Base-by-base conservation (phyloP, 805 yeast species). In the Lipomyces sp. region DNA sequence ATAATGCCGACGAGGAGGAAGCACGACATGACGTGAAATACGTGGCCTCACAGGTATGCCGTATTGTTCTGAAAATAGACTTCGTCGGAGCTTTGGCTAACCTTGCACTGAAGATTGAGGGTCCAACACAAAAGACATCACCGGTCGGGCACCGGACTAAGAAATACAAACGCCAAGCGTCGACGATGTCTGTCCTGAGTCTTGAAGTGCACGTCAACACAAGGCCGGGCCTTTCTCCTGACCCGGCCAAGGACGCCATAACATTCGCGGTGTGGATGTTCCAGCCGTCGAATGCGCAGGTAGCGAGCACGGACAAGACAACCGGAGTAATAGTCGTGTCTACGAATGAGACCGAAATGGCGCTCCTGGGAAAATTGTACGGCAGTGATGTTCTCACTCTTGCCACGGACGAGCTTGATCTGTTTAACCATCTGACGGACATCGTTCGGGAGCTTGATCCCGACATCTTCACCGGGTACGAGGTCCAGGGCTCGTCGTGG, bases 381-480 rank as follows among this genome's bases (percentile, higher is more conserved):
- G 49, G 43, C 14, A 5, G 10, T 4, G 41, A 82, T 82, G 69
- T 77, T 0, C 63, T 75, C 11, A 72, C 72, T 16, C 59, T 67
- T 6, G 80, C 78, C 53, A 68, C 67, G 0, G 63, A 69, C n/a
- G 98, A 91, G 61, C 51, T 66, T 1, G 80, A 75, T 5, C 71
- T 86, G 79, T 64, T 89, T 1, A 69, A 74, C 7, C 74, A 74
- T 4, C 68, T 91, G 7, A 68, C 81, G 0, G 72, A 75, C 1
- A 56, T 84, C 14, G 81, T 86, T 0, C 75, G 80, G 18, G 59
- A 71, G 1, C 73, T 80, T 45, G 98, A 93, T 63, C 97, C 98
- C 0, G 98, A 93, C 65, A 79, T 93, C 28, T 63, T 93, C 4
- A 75, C 86, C 0, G 98, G 97, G 0, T 93, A 77, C 65, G 98